Base-by-base conservation (phyloP, 73 alveolate genomes). In the Paramecium biaurelia region DNA sequence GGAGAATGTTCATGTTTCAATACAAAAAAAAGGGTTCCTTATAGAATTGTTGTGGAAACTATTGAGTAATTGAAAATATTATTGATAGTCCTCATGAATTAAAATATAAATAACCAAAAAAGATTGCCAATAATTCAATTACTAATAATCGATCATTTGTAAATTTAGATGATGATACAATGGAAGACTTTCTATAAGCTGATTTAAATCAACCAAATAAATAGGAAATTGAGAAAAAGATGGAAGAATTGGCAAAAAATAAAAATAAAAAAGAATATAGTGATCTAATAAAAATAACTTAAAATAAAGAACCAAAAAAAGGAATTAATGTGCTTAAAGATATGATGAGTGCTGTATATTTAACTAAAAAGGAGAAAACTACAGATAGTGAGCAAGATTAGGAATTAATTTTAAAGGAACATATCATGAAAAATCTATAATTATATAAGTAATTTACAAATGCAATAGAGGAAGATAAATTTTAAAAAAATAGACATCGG, bases 21-120 rank as follows among this genome's bases (percentile, higher is more conserved):
- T 15, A 95, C 99, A 9, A 96, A 96, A 79, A 97, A 96, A 76
- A 92, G 99, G 85, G 99, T 96, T 5, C 99, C 99, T 11, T 95
- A 96, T 15, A 96, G 96, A 85, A 93, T 96, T 2, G 92, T 86
- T 1, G 76, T 93, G 5, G 96, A 93, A 38, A 82, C 93, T 8
- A 82, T 93, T 8, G 93, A 82, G 93, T 86, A 86, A 15, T 30
- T 38, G 70, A 63, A 57, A 5, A 11, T 0, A 57, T 86, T 10
- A 56, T 30, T 34, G 0, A 5, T 28, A 74, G 87, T 43, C 90
- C 90, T 21, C 72, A 38, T 38, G 90, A 79, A 79, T 45, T 79
- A 15, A 79, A 38, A 15, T 41, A 14, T 21, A 79, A 34, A 26
- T 6, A 79, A 79, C 90, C 90, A 21, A 79, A 79, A 79, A 79